Conservation (phyloP, 129 eudicot species). For the Cynara cardunculus region DNA sequence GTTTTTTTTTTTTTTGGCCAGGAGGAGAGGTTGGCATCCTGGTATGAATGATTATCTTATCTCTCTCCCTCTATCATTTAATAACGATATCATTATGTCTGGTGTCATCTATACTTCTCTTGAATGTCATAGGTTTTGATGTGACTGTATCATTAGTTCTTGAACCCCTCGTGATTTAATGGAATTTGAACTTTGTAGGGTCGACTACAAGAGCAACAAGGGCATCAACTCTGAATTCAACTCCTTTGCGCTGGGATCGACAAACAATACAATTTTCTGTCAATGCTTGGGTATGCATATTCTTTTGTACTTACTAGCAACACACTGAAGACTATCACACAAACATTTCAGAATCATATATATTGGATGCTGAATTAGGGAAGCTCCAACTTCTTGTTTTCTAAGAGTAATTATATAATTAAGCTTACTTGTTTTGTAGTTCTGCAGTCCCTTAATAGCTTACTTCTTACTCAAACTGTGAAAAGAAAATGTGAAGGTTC, state of each 20-base stretch:
- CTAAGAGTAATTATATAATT: neutral
- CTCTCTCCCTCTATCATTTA: neutral
- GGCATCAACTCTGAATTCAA: conserved; percentile 45
- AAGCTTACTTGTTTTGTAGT: neutral
- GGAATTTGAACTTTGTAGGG: conserved; percentile 30
- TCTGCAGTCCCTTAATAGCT: neutral
- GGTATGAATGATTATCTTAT: neutral
- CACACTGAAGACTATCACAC: neutral
- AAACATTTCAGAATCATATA: neutral
- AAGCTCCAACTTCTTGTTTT: neutral
- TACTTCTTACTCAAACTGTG: neutral
- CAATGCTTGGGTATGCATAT: conserved; percentile 72
- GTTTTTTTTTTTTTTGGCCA: neutral
- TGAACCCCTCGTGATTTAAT: neutral
- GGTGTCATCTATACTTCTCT: neutral
- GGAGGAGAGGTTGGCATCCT: neutral
- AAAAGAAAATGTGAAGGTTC: neutral
- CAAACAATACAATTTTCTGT: conserved; percentile 74
- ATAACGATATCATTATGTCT: neutral
- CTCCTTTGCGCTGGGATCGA: conserved; percentile 63
- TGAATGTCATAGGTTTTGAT: neutral
- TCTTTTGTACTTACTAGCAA: neutral
- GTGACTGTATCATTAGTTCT: neutral
- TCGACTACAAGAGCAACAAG: conserved; percentile 55
- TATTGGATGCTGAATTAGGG: neutral